Evolutionary conservation across 805 yeast species (phyloP), one percentile per base, ranked within the genome.

Genomic region (Teunomyces gatunensis): DNA sequence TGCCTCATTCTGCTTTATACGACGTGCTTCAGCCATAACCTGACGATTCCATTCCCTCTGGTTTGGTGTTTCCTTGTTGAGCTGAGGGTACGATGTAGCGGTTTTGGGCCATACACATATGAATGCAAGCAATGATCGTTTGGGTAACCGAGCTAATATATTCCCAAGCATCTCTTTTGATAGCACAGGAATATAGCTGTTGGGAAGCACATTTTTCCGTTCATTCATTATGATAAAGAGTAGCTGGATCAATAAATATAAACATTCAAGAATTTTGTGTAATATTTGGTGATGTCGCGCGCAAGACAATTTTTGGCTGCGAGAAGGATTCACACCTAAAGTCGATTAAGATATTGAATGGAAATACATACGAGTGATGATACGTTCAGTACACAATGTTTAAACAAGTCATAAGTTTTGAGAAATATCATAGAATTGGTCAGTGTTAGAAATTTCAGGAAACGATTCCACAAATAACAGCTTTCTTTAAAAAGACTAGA

Each of bases 181-280:
- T 35, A 68, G 45, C 15, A 63, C 63, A 1, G 77, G 77, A 3
- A 65, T 58, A 46, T 71, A 71, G 1, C 68, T 65, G 44, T 69
- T 71, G 13, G 76, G 76, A 21, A 73, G 55, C 10, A 68, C 64
- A 54, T 72, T 67, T 44, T 51, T 50, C 45, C 46, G 54, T 12
- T 45, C 44, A n/a, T 36, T 32, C 50, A 44, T 50, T 9, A 35
- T 32, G 20, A 18, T 18, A 18, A 4, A 10, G 15, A 36, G 13
- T 33, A 9, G 13, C 12, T 28, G 12, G 17, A 17, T 18, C 39
- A 34, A 9, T 34, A 36, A 33, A 21, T 20, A 23, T 37, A 37
- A 37, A 32, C 34, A 32, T 7, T 32, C 10, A 13, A 15, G 4
- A 13, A 32, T 32, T 32, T 32, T 32, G 34, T 32, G 34, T 32